A percentile compares a stretch with the other conserved stretches of the same genome.
Evolutionary conservation across 2,329 filamentous ascomycete species (phyloP).

Genomic region (Ploettnerulaceae sp.): DNA sequence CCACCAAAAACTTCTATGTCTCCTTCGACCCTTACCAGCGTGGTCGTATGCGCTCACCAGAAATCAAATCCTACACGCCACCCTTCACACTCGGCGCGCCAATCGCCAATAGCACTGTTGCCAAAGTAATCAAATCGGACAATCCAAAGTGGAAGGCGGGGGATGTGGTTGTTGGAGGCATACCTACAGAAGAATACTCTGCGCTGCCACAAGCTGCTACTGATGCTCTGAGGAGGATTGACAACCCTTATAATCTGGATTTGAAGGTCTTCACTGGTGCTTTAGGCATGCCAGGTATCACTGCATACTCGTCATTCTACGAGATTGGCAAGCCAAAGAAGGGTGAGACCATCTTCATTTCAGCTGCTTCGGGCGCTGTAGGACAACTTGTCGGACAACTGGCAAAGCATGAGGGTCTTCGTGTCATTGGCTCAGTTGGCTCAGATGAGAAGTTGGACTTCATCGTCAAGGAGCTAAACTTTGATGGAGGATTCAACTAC

Average conservation of each 20-base stretch:
- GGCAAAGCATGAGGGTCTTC: conserved; percentile 70
- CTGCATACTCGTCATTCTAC: conserved; percentile 70
- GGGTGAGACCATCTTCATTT: conserved; percentile 75
- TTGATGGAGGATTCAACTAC: conserved; percentile 75
- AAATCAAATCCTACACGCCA: conserved; percentile 61
- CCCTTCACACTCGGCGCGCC: conserved; percentile 58
- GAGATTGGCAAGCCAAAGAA: conserved; percentile 71
- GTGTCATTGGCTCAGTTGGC: conserved; percentile 69
- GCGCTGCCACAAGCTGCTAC: conserved; percentile 42
- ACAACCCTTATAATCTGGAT: conserved; percentile 67
- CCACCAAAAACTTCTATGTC: conserved; percentile 61
- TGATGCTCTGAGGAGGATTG: conserved; percentile 46
- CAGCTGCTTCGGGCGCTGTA: conserved; percentile 68
- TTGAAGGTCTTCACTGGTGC: conserved; percentile 66
- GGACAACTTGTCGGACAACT: conserved; percentile 74
- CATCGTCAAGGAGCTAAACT: conserved; percentile 67
- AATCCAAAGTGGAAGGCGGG: conserved; percentile 58
- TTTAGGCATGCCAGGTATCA: conserved; percentile 74
- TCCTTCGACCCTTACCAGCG: conserved; percentile 81
- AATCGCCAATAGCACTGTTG: conserved; percentile 59
- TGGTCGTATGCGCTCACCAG: conserved; percentile 65
- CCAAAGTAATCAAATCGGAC: conserved; percentile 67
- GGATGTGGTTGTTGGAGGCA: conserved; percentile 55
- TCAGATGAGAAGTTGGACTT: conserved; percentile 71
- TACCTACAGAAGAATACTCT: conserved; percentile 67